These are phyloP conservation scores for Kwoniella heveanensis DNA, from an alignment of 768 basidiomycete species.

Conservation along the genomic window DNA sequence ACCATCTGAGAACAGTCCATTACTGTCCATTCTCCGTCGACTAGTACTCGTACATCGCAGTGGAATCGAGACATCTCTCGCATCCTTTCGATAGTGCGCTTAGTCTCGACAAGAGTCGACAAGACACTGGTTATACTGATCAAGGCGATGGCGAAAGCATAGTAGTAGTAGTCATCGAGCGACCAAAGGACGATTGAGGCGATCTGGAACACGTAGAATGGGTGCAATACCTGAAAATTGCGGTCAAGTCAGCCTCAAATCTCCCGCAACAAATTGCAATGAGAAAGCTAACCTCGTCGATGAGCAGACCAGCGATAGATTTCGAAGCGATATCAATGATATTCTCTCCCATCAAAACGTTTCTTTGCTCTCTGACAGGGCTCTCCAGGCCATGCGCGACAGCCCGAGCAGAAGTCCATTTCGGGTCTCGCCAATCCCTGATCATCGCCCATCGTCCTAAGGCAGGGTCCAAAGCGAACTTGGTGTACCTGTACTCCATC, in stretches of 20 bases:
- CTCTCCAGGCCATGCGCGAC: conserved; percentile 69
- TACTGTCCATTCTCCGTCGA: conserved; percentile 70
- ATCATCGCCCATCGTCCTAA: conserved; percentile 80
- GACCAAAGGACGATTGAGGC: conserved; percentile 93
- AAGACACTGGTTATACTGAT: conserved; percentile 82
- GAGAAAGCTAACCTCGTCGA: conserved; percentile 73
- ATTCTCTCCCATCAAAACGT: conserved; percentile 77
- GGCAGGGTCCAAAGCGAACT: conserved; percentile 81
- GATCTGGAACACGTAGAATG: conserved; percentile 98
- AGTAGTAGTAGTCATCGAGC: conserved; percentile 93
- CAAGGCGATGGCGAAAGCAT: conserved; percentile 92
- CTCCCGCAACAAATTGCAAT: not conserved
- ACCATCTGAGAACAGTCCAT: conserved; percentile 77
- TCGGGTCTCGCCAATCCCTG: conserved; percentile 84
- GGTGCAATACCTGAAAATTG: conserved; percentile 74
- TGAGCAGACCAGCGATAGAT: conserved; percentile 70
- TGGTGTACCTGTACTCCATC: conserved; percentile 89
- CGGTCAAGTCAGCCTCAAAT: conserved; percentile 2
- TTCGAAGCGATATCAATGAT: conserved; percentile 88
- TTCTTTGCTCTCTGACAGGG: conserved; percentile 65
- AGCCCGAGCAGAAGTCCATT: conserved; percentile 66
- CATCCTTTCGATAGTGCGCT: conserved; percentile 91
- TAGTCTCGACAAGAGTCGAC: conserved; percentile 88
- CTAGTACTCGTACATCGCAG: conserved; percentile 71
- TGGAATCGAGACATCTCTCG: conserved; percentile 90